Evolutionary conservation across 2,329 filamentous ascomycete species (phyloP), one percentile per base, ranked within the genome.

Genomic region (Nothomitra cinnamomea): DNA sequence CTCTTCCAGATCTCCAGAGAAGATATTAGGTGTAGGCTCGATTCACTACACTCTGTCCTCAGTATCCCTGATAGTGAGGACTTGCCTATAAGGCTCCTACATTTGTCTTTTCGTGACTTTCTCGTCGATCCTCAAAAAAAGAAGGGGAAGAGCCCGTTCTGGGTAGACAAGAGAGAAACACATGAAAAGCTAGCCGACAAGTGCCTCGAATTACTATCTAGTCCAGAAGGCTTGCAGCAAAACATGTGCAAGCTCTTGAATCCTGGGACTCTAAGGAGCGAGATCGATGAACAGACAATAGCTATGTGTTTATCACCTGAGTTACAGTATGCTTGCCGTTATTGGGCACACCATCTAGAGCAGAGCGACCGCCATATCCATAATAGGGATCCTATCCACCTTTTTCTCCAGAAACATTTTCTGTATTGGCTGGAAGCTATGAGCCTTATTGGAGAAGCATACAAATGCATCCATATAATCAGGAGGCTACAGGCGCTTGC

Each of bases 391-490:
- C 22, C 57, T 21, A 60, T 63, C 4, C 56, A 69, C 50, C 1
- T 50, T 0, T 73, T 73, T 56, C 58, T 73, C 2, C 55, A 60
- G 10, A 10, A 56, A 15, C 65, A 70, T 56, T 61, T 72, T 52
- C 66, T 72, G 2, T 60, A 72, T 52, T 73, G 68, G 70, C 59
- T 74, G 1, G 70, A 73, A 54, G 64, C 67, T 36, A 61, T 72
- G 2, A 67, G 67, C 48, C 61, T 70, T 2, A 55, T 68, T 12
- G 47, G 52, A 8, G 55, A 58, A 35, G 57, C 64, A 7, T 56
- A 57, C 8, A 43, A 58, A 53, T 65, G 58, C 1, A 47, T 65
- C 2, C n/a, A 56, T 8, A 53, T 58, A 12, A 56, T 66, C 58
- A 59, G n/a, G n/a, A n/a, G n/a, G n/a, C n/a, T n/a, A n/a, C n/a